Conservation (phyloP, 2,329 filamentous ascomycete species). For the Lasiodiplodia hormozganensis region DNA sequence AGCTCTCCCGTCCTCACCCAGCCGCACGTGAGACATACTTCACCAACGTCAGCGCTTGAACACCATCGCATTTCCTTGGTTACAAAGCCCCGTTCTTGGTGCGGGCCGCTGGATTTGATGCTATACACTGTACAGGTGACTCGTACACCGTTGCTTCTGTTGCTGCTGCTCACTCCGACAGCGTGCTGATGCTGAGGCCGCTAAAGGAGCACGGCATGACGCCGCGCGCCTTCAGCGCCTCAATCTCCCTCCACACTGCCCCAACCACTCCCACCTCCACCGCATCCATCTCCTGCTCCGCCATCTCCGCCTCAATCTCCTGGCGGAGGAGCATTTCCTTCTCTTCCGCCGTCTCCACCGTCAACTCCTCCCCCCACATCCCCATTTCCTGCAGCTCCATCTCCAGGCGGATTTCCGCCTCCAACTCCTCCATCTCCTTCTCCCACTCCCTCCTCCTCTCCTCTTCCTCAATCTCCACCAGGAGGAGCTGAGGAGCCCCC, state of each 20-base stretch:
- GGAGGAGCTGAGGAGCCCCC: background rate
- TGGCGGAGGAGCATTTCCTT: slow-evolving; percentile 13
- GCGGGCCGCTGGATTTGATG: background rate
- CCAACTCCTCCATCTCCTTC: slow-evolving; percentile 14
- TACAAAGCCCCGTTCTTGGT: background rate
- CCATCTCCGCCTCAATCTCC: slow-evolving; percentile 23
- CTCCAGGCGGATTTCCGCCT: slow-evolving; percentile 19
- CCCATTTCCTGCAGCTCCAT: slow-evolving; percentile 17
- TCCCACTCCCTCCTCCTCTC: slow-evolving; percentile 8
- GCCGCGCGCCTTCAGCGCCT: slow-evolving; percentile 17
- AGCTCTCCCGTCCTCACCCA: background rate
- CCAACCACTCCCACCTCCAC: slow-evolving; percentile 7
- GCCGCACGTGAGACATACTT: slow-evolving; percentile 6
- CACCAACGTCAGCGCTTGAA: slow-evolving; percentile 1
- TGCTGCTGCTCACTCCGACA: slow-evolving; percentile 14
- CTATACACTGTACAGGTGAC: slow-evolving; percentile 16
- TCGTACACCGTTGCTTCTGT: slow-evolving; percentile 15
- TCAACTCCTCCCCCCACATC: background rate
- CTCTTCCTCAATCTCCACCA: slow-evolving; percentile 9
- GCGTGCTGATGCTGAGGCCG: background rate
- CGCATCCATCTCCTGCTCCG: slow-evolving; percentile 21
- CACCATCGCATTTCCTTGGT: background rate
- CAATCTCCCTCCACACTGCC: slow-evolving; percentile 13
- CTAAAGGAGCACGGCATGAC: slow-evolving; percentile 8
- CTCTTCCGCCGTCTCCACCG: slow-evolving; percentile 13